Base-by-base conservation (phyloP, 176 grass and related monocot species). In the Paspalum notatum region DNA sequence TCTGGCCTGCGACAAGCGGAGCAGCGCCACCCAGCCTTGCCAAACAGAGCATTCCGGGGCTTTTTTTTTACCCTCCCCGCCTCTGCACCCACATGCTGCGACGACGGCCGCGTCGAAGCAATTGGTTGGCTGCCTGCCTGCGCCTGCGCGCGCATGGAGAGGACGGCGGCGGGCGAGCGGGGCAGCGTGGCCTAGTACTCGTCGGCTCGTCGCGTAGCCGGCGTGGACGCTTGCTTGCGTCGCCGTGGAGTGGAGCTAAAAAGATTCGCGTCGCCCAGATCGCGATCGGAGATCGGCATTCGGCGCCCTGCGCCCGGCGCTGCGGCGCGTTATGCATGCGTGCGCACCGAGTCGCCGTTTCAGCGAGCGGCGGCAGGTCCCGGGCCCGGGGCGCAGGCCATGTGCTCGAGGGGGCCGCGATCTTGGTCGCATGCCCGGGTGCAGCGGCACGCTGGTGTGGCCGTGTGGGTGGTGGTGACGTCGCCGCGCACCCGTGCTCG, bases 401-500 rank as follows among this genome's bases (percentile, higher is more conserved):
- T 67, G 75, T 88, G 80, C 68, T 18, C 74, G 7, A 40, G 66
- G 80, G 81, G 43, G 43, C 2, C 50, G 67, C 24, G 80, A 73
- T 44, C 80, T 58, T 67, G 67, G 75, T 66, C 86, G 80, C 49
- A 39, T 25, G 41, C 55, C 62, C 74, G 80, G 26, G 59, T 48
- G 43, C 84, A 42, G 20, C n/a, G 60, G 27, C 58, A 56, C 66
- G 47, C 47, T 32, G 67, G 67, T 21, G 65, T 27, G 12, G 0
- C n/a, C n/a, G n/a, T n/a, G n/a, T n/a, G n/a, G n/a, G n/a, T n/a
- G n/a, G 1, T 5, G 48, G 17, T 65, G 21, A 40, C n/a, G 45
- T 22, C 18, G 22, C 47, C 12, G 64, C 17, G 62, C 47, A 3
- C 56, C 73, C 65, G 49, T 62, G 78, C 24, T 32, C 65, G 49